Base-by-base conservation (phyloP, 2,329 filamentous ascomycete genomes). In the Cladosporium sphaerospermum region DNA sequence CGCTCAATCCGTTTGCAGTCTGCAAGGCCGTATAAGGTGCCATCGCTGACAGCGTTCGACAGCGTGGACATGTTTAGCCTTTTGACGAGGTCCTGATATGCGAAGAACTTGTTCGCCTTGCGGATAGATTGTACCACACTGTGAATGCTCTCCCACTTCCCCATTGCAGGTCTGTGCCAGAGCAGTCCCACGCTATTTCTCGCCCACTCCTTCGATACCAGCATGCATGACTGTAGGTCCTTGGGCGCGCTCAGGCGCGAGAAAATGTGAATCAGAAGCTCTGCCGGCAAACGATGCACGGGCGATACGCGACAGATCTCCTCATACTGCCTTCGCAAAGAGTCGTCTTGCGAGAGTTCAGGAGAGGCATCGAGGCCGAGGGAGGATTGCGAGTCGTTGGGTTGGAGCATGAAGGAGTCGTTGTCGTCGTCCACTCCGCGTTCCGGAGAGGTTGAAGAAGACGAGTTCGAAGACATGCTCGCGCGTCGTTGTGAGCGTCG, bases 161-260 rank as follows among this genome's bases (percentile, higher is more conserved):
- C 90, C 73, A 93, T 97, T 28, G 89, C 84, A 1, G 93, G 93
- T 37, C 93, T 82, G 70, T 96, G 91, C 93, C 93, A 99, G 18
- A 99, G 78, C 59, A 96, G 80, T 58, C 93, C 92, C 61, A 97
- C 93, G 48, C 88, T 86, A 67, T 96, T 96, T 58, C 86, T 79
- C 28, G 93, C 88, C 93, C 93, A 99, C 57, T 86, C 83, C 71
- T 90, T 91, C 65, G 86, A 96, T n/a, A 96, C 91, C 59, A 93
- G 77, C 88, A 97, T 91, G 71, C 88, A 95, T 71, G 84, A 85
- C 61, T 89, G 80, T 61, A 96, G 79, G 65, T 99, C 92, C 42
- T 77, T 74, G 23, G 68, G 61, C 2, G 90, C 80, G 63, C 78
- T 84, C 54, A 99, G 81, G 70, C 90, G 93, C 34, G 88, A 79